phyloP scores from a whole-genome alignment of 345 rosid genomes.

The Erucastrum elatum region DNA sequence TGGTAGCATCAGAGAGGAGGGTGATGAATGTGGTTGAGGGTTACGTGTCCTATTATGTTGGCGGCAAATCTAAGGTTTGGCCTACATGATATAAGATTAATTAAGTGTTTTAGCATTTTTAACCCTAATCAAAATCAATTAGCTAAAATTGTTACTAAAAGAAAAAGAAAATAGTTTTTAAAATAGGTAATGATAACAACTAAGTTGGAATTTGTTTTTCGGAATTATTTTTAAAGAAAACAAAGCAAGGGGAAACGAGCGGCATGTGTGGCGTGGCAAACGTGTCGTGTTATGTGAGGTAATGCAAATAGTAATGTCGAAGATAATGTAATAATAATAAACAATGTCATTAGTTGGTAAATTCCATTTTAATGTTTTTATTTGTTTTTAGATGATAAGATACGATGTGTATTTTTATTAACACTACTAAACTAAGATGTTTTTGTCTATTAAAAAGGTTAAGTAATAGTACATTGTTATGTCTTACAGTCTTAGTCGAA shows the following conservation, averaged over 20 bases:
- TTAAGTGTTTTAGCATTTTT: background rate
- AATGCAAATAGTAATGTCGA: slow-evolving; percentile 1
- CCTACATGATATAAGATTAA: slow-evolving; percentile 24
- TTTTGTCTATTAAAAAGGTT: background rate
- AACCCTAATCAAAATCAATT: background rate
- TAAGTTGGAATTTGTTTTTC: slow-evolving; percentile 21
- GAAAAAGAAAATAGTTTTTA: background rate
- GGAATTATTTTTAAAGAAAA: background rate
- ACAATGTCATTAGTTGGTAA: slow-evolving; percentile 1
- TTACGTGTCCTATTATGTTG: slow-evolving; percentile 29
- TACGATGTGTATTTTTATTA: background rate
- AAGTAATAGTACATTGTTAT: background rate
- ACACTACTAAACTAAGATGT: background rate
- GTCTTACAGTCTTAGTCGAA: background rate
- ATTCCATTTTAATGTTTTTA: background rate
- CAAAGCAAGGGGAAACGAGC: background rate
- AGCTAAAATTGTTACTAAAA: background rate
- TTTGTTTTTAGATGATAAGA: background rate
- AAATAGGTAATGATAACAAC: slow-evolving; percentile 30
- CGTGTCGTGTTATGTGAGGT: slow-evolving; percentile 20
- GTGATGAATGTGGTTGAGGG: slow-evolving; percentile 1
- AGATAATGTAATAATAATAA: slow-evolving; percentile 1
- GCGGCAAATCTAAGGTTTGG: slow-evolving; percentile 38
- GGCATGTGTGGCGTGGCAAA: slow-evolving; percentile 33
- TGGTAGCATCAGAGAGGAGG: slow-evolving; percentile 26